Evolutionary conservation across 192 early-diverging fungal genomes (phyloP).

Genomic region (Coemansia sp.): DNA sequence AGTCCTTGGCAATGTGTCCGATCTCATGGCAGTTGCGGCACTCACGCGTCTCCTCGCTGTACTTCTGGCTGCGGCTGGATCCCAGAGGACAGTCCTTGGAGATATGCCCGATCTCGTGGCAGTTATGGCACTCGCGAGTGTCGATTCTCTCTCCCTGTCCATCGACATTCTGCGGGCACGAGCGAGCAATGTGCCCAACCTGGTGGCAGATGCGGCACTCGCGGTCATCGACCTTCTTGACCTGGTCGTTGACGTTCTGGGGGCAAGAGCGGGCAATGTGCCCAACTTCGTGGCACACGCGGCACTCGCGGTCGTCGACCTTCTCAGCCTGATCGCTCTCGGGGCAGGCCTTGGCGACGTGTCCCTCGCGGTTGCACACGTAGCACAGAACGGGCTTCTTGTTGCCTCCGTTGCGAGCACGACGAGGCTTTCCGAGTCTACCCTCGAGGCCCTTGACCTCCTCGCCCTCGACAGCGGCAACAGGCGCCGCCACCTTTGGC

Average conservation of each 20-base stretch:
- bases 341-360: conserved; percentile 50
- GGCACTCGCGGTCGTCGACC: conserved; percentile 34
- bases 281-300: conserved; percentile 56
- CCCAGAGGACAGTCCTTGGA: conserved; percentile 36
- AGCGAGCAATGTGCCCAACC: conserved; percentile 48
- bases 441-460: conserved; percentile 8
- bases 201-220: conserved; percentile 57
- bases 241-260: not conserved
- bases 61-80: conserved; percentile 7
- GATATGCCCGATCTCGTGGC: conserved; percentile 41
- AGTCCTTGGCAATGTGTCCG: conserved; percentile 51
- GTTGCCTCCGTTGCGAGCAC: conserved; percentile 24
- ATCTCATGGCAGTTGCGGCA: conserved; percentile 56
- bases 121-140: conserved; percentile 60
- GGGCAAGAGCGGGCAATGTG: conserved; percentile 52
- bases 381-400: conserved; percentile 53
- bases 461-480: conserved; percentile 6
- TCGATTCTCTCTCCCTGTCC: conserved; percentile 6
- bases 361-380: conserved; percentile 52
- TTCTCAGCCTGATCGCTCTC: conserved; percentile 6
- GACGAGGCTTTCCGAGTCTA: not conserved
- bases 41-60: conserved; percentile 15
- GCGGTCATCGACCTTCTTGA: not conserved
- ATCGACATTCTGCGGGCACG: conserved; percentile 36
- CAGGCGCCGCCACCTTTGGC: conserved; percentile 8